Percentiles rank a stretch among this genome's conserved stretches.
phyloP scores from a whole-genome alignment of 441 rosid genomes.

The Gossypium lobatum region DNA sequence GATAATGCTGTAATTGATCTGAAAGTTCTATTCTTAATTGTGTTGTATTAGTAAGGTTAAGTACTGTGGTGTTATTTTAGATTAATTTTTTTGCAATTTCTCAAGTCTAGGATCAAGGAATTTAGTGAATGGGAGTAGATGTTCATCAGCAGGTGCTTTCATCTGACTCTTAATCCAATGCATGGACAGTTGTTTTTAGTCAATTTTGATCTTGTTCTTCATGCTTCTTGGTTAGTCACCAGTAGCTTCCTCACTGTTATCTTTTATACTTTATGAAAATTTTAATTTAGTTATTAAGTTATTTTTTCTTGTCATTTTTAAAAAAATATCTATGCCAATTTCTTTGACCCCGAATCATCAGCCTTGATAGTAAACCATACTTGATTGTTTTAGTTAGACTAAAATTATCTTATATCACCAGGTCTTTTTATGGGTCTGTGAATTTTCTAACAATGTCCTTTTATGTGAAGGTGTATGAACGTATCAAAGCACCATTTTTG shows the following conservation, averaged over 20 bases:
- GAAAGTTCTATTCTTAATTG: background rate
- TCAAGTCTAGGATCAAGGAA: constrained; percentile 68
- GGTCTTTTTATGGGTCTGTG: constrained; percentile 12
- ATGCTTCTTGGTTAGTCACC: background rate
- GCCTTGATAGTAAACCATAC: background rate
- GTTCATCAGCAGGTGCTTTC: constrained; percentile 88
- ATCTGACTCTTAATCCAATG: background rate
- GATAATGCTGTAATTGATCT: background rate
- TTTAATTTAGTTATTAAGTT: background rate
- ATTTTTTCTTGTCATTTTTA: background rate
- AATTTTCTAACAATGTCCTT: constrained; percentile 20
- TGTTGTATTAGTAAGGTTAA: background rate
- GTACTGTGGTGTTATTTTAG: background rate
- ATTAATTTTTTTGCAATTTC: constrained; percentile 15
- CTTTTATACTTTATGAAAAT: background rate
- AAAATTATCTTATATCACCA: background rate
- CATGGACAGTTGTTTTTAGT: background rate
- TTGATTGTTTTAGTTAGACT: background rate
- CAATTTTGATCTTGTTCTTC: background rate
- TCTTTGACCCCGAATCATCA: background rate
- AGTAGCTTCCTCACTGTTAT: background rate
- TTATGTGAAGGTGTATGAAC: constrained; percentile 74
- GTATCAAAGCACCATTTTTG: constrained; percentile 92
- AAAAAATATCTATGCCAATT: background rate
- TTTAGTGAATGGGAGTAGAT: constrained; percentile 80